Percentiles rank a stretch among this genome's conserved stretches.
These are phyloP conservation scores for Licmophora abbreviata DNA, from an alignment of 108 stramenopile genomes.

Conservation along the genomic window DNA sequence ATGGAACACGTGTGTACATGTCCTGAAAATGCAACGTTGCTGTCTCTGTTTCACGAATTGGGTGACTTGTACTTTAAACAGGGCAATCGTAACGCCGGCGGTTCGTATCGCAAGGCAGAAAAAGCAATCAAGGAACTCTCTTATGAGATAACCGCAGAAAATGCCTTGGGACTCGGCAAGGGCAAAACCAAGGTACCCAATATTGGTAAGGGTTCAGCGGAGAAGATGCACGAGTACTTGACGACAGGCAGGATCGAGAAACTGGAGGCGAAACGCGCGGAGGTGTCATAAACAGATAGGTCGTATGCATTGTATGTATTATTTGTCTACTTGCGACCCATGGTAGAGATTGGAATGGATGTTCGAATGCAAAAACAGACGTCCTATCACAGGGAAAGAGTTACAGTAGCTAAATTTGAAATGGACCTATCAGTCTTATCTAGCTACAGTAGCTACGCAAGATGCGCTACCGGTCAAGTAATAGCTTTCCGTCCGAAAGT, in stretches of 20 bases:
- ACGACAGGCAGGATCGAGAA: conserved; percentile 66
- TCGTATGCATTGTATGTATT: no score
- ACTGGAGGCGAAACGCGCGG: conserved; percentile 62
- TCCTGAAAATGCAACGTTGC: conserved; percentile 47
- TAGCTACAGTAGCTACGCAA: no score
- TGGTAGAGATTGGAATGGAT: no score
- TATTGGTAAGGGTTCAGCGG: conserved; percentile 62
- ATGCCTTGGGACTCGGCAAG: conserved; percentile 63
- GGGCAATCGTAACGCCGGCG: conserved; percentile 43
- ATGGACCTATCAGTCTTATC: no score
- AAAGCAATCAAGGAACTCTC: conserved; percentile 40
- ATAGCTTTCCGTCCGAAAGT: conserved; percentile 2
- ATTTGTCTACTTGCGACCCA: no score
- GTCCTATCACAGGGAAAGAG: no score
- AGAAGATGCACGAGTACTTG: conserved; percentile 64
- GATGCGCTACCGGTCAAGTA: no score
- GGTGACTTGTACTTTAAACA: conserved; percentile 39
- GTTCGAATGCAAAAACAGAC: no score
- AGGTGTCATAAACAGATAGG: no score
- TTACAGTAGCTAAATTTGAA: no score
- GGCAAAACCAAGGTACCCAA: conserved; percentile 67
- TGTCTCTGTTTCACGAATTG: conserved; percentile 48
- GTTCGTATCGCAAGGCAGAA: conserved; percentile 30
- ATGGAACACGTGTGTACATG: conserved; percentile 22
- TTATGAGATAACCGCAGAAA: conserved; percentile 61